Evolutionary conservation across 305 asterid species (phyloP).

Genomic region (Solanum hybrid): DNA sequence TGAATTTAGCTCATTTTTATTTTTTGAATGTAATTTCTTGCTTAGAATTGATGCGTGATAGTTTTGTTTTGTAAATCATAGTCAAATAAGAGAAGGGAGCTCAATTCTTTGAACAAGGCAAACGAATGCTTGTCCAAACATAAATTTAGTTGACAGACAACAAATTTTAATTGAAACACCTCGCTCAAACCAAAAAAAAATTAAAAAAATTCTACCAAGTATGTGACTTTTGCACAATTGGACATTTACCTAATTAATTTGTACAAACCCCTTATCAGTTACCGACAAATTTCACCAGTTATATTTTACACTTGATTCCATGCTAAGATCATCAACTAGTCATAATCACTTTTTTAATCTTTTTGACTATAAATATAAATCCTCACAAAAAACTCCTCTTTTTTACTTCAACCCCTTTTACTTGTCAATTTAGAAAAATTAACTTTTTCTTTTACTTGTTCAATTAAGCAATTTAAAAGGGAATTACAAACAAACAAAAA

Average conservation of each 20-base stretch:
- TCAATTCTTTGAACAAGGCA: not conserved
- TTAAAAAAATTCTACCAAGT: not conserved
- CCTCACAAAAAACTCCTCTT: not conserved
- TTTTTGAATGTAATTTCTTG: not conserved
- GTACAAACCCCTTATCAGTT: not conserved
- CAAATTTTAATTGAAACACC: not conserved
- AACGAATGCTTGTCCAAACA: not conserved
- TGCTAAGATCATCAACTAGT: not conserved
- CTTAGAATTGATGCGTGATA: not conserved
- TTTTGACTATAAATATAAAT: not conserved
- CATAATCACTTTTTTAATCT: not conserved
- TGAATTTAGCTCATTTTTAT: not conserved
- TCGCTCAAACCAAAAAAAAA: not conserved
- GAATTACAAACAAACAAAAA: not conserved
- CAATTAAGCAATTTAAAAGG: not conserved
- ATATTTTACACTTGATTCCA: not conserved
- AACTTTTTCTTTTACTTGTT: not conserved
- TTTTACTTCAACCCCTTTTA: not conserved
- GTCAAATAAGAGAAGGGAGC: not conserved
- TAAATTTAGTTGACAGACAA: not conserved
- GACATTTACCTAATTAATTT: not conserved
- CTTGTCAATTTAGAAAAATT: not conserved
- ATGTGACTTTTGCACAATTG: not conserved
- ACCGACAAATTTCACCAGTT: not conserved
- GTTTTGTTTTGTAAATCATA: not conserved